phyloP scores from a whole-genome alignment of 208 protist genomes.

The Wallacemonas rigidus region DNA sequence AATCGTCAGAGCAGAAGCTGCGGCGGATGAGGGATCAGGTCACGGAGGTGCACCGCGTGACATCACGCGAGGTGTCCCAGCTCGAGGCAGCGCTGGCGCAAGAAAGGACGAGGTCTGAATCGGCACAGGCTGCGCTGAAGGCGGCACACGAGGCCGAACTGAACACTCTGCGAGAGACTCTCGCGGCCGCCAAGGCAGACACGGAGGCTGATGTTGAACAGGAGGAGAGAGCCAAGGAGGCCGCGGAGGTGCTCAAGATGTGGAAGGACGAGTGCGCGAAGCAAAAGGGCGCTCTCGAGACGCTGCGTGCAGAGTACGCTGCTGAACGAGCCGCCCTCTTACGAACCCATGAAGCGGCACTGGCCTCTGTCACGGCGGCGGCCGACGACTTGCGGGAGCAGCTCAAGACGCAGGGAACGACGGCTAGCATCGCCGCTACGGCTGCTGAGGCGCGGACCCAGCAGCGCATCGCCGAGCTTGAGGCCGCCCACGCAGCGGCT shows the following conservation, averaged over 20 bases:
- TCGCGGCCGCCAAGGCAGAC: not conserved
- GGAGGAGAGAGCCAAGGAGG: not conserved
- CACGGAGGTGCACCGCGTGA: conserved; percentile 8
- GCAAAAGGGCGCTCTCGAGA: conserved; percentile 5
- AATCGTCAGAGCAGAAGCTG: conserved; percentile 28
- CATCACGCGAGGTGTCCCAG: conserved; percentile 1
- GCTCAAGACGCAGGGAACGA: not conserved
- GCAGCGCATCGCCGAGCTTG: not conserved
- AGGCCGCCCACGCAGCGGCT: not conserved
- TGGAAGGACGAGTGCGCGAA: not conserved
- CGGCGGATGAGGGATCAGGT: conserved; percentile 24
- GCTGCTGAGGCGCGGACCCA: not conserved
- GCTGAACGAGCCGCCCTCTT: conserved; percentile 1
- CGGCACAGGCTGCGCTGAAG: conserved; percentile 1
- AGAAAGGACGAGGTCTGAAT: conserved; percentile 11
- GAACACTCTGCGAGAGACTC: not conserved
- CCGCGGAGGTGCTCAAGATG: not conserved
- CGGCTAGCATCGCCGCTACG: not conserved
- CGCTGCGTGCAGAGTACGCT: not conserved
- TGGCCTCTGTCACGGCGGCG: not conserved
- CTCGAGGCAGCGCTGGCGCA: not conserved
- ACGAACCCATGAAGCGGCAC: not conserved
- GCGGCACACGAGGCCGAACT: not conserved
- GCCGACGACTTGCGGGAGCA: not conserved
- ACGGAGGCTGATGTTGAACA: not conserved